These are phyloP conservation scores for Chaetomiaceae sp. DNA, from an alignment of 2,329 filamentous ascomycete genomes.

Conservation along the genomic window DNA sequence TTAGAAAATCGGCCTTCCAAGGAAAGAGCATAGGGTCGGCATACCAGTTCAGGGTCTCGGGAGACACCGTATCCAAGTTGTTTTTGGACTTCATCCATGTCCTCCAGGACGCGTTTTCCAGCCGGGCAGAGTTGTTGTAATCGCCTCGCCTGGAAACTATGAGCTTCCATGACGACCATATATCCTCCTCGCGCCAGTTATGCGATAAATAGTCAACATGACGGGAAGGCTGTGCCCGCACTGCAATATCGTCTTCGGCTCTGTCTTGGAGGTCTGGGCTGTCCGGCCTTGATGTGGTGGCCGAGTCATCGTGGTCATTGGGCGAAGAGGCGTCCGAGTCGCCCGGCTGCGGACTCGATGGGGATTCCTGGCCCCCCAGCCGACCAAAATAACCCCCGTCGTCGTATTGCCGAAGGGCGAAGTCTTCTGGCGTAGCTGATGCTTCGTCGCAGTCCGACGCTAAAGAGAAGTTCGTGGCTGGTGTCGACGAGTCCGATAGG, in stretches of 20 bases:
- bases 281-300: conserved; percentile 51
- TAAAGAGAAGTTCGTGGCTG: conserved; percentile 59
- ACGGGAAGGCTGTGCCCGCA: conserved; percentile 70
- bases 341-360: conserved; percentile 46
- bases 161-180: conserved; percentile 96
- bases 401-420: conserved; percentile 44
- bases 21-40: conserved; percentile 26
- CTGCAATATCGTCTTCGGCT: conserved; percentile 74
- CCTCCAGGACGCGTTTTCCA: conserved; percentile 96
- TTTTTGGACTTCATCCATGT: conserved; percentile 95
- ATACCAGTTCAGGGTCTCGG: conserved; percentile 90
- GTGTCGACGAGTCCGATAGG: conserved; percentile 58
- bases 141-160: conserved; percentile 74
- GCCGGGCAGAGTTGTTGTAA: conserved; percentile 73
- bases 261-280: conserved; percentile 54
- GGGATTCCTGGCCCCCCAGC: conserved; percentile 47
- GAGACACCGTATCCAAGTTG: conserved; percentile 78
- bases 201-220: conserved; percentile 96
- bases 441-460: conserved; percentile 53
- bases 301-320: conserved; percentile 50
- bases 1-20: conserved; percentile 8
- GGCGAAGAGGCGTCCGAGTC: conserved; percentile 52
- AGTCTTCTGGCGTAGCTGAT: conserved; percentile 44
- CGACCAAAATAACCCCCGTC: conserved; percentile 44
- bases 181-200: conserved; percentile 91